These are phyloP conservation scores for Cyclostephanos invisitatus DNA, from an alignment of 108 stramenopile genomes.

Conservation along the genomic window DNA sequence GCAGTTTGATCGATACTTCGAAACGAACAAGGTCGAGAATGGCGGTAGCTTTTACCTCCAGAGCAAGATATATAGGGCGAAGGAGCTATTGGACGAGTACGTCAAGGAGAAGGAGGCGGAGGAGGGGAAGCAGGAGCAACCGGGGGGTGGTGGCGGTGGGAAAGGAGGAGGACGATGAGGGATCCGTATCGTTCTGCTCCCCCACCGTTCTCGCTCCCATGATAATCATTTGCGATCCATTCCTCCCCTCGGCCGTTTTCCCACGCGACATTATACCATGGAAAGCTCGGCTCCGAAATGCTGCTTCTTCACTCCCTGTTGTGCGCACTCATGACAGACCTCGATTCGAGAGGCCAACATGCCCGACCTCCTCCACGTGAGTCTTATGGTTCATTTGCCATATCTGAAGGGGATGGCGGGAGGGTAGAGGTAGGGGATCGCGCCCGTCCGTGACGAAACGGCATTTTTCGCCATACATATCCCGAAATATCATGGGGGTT, in stretches of 20 bases:
- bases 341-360: too few relatives aligned
- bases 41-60: constrained; percentile 98
- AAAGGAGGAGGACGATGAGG: constrained; percentile 14
- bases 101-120: constrained; percentile 65
- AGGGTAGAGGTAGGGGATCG: not conserved
- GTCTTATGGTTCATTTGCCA: too few relatives aligned
- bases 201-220: too few relatives aligned
- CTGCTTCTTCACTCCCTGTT: too few relatives aligned
- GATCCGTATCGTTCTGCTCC: not conserved
- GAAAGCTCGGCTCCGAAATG: too few relatives aligned
- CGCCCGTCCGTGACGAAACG: constrained; percentile 24
- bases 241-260: too few relatives aligned
- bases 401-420: too few relatives aligned
- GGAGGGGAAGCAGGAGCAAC: constrained; percentile 56
- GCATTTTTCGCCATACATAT: constrained; percentile 16
- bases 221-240: too few relatives aligned
- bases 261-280: too few relatives aligned
- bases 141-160: constrained; percentile 25
- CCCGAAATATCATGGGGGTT: constrained; percentile 37
- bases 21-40: constrained; percentile 89
- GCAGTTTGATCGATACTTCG: constrained; percentile 88
- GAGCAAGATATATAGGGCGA: constrained; percentile 94
- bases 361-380: too few relatives aligned
- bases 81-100: constrained; percentile 86
- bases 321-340: too few relatives aligned